Conservation (phyloP, 2,329 filamentous ascomycete species). For the Bimuria novae-zelandiae region DNA sequence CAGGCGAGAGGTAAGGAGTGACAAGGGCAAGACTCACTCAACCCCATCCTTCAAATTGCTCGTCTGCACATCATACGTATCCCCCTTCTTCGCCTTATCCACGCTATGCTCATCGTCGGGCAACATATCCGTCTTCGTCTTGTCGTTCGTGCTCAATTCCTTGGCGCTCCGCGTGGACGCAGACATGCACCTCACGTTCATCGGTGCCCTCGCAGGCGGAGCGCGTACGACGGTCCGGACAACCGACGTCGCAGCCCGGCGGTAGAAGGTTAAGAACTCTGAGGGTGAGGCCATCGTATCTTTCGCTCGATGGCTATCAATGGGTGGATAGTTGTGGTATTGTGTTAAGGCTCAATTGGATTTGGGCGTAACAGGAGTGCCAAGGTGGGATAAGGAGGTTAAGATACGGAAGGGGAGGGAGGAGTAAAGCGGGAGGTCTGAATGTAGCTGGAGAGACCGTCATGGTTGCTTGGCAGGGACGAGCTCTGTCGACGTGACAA, state of each 20-base stretch:
- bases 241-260: constrained; percentile 21
- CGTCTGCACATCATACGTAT: constrained; percentile 42
- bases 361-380: too few species aligned
- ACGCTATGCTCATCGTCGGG: constrained; percentile 35
- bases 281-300: constrained; percentile 37
- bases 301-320: background rate
- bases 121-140: constrained; percentile 28
- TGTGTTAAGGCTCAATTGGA: too few species aligned
- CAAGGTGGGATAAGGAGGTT: too few species aligned
- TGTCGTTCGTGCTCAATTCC: constrained; percentile 24
- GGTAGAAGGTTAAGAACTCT: constrained; percentile 47
- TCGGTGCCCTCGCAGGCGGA: constrained; percentile 17
- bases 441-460: background rate
- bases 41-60: constrained; percentile 34
- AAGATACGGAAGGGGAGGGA: background rate
- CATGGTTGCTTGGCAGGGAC: constrained; percentile 8
- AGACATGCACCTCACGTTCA: constrained; percentile 8
- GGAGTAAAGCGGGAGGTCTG: background rate
- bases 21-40: constrained; percentile 34
- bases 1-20: too few species aligned
- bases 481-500: too few species aligned
- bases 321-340: too few species aligned
- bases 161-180: constrained; percentile 6
- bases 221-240: background rate
- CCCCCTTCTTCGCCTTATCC: constrained; percentile 36